Conservation (phyloP, 805 yeast species). For the Metschnikowia koreensis region DNA sequence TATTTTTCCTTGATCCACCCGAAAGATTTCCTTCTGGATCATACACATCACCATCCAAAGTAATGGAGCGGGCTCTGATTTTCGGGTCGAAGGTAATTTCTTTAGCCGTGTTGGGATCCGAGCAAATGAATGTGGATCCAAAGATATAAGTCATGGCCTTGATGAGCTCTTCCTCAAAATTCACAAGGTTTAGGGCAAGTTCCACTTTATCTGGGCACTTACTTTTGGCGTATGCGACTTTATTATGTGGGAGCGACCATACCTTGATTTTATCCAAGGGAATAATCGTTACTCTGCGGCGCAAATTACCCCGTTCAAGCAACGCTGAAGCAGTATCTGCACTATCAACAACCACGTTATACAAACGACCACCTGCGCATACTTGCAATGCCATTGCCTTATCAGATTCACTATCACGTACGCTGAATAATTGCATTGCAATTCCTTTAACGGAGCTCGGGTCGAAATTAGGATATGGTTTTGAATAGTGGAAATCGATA, state of each 20-base stretch:
- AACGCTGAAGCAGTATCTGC: constrained; percentile 82
- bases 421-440: constrained; percentile 77
- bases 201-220: constrained; percentile 84
- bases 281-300: constrained; percentile 83
- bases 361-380: constrained; percentile 90
- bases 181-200: constrained; percentile 78
- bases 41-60: constrained; percentile 89
- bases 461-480: constrained; percentile 62
- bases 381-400: constrained; percentile 85
- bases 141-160: constrained; percentile 90
- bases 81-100: constrained; percentile 82
- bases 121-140: constrained; percentile 85
- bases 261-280: constrained; percentile 86
- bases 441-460: constrained; percentile 73
- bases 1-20: constrained; percentile 80
- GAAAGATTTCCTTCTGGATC: constrained; percentile 96
- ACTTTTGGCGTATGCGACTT: constrained; percentile 65
- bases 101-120: constrained; percentile 85
- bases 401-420: constrained; percentile 54
- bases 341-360: constrained; percentile 86
- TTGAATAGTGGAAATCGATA: constrained; percentile 70
- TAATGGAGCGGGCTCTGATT: constrained; percentile 77
- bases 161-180: constrained; percentile 64
- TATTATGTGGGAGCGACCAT: constrained; percentile 48
- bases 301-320: constrained; percentile 72